phyloP scores from a whole-genome alignment of 257 asterid species.

The Solanum gandarillasii region DNA sequence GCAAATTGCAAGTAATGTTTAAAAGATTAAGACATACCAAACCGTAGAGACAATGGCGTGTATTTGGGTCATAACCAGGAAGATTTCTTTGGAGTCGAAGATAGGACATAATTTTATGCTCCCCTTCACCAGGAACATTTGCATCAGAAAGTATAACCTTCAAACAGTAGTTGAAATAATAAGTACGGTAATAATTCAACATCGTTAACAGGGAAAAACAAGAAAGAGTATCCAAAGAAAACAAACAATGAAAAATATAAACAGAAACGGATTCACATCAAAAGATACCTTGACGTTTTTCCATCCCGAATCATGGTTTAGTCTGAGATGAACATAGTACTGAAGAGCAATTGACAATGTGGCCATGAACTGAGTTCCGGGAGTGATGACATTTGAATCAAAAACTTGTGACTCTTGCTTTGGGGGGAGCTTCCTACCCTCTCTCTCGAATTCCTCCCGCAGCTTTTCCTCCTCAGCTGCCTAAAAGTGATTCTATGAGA shows the following conservation, averaged over 20 bases:
- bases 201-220: background rate
- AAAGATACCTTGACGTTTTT: conserved; percentile 33
- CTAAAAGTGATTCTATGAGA: conserved; percentile 13
- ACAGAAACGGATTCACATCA: background rate
- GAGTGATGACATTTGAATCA: conserved; percentile 54
- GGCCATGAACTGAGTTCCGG: conserved; percentile 54
- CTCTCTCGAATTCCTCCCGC: conserved; percentile 24
- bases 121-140: conserved; percentile 75
- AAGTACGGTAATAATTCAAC: background rate
- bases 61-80: conserved; percentile 46
- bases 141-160: conserved; percentile 64
- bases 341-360: conserved; percentile 24
- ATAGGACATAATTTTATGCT: conserved; percentile 55
- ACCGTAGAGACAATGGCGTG: conserved; percentile 56
- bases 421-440: conserved; percentile 32
- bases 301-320: conserved; percentile 37
- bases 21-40: conserved; percentile 21
- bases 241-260: background rate
- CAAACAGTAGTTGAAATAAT: background rate
- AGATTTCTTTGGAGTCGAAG: conserved; percentile 40
- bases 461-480: conserved; percentile 28
- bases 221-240: background rate
- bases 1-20: background rate
- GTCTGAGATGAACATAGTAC: conserved; percentile 17
- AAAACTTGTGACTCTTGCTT: conserved; percentile 30